Evolutionary conservation across 2,329 filamentous ascomycete genomes (phyloP).

Genomic region (Exophiala sp.): DNA sequence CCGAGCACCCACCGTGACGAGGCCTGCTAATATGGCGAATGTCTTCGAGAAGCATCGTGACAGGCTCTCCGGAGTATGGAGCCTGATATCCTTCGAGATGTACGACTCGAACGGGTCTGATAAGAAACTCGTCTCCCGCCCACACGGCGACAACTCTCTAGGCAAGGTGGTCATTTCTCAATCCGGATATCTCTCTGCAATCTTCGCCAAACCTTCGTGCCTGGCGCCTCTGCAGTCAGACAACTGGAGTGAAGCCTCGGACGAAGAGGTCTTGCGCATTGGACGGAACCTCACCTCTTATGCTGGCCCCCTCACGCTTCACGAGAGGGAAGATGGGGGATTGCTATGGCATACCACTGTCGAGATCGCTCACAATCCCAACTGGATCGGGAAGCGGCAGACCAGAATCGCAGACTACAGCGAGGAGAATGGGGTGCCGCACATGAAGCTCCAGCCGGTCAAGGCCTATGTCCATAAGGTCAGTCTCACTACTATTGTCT

Average conservation of each 20-base stretch:
- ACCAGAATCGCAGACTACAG: slow-evolving; percentile 6
- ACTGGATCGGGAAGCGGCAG: slow-evolving; percentile 18
- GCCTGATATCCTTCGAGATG: slow-evolving; percentile 2
- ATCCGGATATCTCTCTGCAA: slow-evolving; percentile 18
- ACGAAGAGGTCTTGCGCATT: slow-evolving; percentile 15
- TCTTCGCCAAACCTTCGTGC: slow-evolving; percentile 7
- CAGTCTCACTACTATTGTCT: background rate
- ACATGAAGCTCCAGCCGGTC: slow-evolving; percentile 16
- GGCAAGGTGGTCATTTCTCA: slow-evolving; percentile 16
- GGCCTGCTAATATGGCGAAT: background rate
- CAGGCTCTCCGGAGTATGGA: slow-evolving; percentile 2
- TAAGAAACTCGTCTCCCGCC: slow-evolving; percentile 6
- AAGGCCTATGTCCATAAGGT: slow-evolving; percentile 17
- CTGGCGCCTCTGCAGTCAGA: slow-evolving; percentile 5
- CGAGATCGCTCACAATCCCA: slow-evolving; percentile 18
- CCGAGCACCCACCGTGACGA: too few species aligned
- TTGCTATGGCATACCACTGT: slow-evolving; percentile 20
- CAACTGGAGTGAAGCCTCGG: slow-evolving; percentile 10
- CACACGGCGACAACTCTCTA: slow-evolving; percentile 16
- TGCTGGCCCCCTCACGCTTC: slow-evolving; percentile 12
- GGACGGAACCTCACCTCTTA: slow-evolving; percentile 12
- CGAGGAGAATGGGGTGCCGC: slow-evolving; percentile 5
- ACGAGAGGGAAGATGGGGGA: slow-evolving; percentile 7
- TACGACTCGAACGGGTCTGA: background rate
- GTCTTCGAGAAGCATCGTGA: slow-evolving; percentile 3